Evolutionary conservation across 371 early-diverging fungal species (phyloP).

Genomic region (Actinomucor elegans): DNA sequence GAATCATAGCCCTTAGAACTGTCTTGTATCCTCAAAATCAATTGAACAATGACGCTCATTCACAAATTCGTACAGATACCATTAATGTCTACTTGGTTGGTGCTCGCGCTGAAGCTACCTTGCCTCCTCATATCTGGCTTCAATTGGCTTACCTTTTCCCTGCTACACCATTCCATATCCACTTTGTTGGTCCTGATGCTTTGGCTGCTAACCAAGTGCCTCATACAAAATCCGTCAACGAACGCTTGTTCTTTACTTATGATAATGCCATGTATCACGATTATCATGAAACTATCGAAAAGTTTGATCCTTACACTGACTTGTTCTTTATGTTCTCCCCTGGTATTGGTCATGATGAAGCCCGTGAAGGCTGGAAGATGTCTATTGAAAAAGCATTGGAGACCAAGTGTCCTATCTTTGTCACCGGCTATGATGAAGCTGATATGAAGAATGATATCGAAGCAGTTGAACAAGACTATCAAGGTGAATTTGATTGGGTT

Average conservation of each 20-base stretch:
- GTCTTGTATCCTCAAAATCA: constrained; percentile 62
- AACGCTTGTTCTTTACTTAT: constrained; percentile 55
- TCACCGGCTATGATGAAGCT: constrained; percentile 74
- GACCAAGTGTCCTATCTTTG: constrained; percentile 82
- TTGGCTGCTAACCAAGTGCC: constrained; percentile 57
- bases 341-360: constrained; percentile 68
- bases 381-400: constrained; percentile 69
- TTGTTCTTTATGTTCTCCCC: constrained; percentile 84
- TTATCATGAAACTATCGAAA: constrained; percentile 47
- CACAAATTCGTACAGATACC: constrained; percentile 49
- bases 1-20: constrained; percentile 62
- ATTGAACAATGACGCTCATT: constrained; percentile 46
- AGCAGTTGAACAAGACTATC: constrained; percentile 61
- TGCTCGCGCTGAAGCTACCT: constrained; percentile 77
- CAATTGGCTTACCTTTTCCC: constrained; percentile 82
- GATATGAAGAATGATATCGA: constrained; percentile 67
- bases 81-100: constrained; percentile 77
- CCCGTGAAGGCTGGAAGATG: constrained; percentile 72
- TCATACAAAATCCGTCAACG: constrained; percentile 42
- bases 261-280: constrained; percentile 48
- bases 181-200: constrained; percentile 83
- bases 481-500: constrained; percentile 75
- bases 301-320: constrained; percentile 81
- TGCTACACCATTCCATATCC: constrained; percentile 73
- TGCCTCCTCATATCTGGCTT: constrained; percentile 77